Conservation (phyloP, 345 rosid genomes). For the Hibiscus trionum region DNA sequence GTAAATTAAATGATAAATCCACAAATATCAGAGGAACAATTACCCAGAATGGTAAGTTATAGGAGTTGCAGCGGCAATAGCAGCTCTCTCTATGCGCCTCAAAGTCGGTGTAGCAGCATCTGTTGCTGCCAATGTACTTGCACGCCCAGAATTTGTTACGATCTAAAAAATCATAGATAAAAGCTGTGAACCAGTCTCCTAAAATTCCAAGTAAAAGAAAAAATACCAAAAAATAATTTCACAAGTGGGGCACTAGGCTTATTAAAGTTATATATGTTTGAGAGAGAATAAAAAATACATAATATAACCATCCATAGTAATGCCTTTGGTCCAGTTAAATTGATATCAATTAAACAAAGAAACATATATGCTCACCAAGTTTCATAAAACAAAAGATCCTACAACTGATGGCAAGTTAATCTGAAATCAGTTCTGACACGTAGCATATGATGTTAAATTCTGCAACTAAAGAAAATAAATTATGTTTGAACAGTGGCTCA, state of each 20-base stretch:
- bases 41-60: conserved; percentile 82
- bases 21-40: background rate
- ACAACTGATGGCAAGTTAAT: background rate
- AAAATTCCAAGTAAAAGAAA: background rate
- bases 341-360: background rate
- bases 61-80: conserved; percentile 98
- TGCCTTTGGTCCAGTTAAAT: background rate
- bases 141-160: conserved; percentile 94
- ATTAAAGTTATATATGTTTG: background rate
- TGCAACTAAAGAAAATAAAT: background rate
- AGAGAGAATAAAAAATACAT: background rate
- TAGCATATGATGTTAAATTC: background rate
- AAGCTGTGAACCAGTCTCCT: conserved; percentile 10
- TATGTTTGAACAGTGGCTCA: background rate
- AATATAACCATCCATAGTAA: background rate
- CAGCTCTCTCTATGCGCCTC: conserved; percentile 97
- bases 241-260: background rate
- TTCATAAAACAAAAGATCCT: background rate
- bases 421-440: background rate
- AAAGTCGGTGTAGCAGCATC: conserved; percentile 98
- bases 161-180: conserved; percentile 42
- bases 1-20: background rate
- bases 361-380: background rate
- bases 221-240: background rate
- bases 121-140: conserved; percentile 83